Evolutionary conservation across 805 yeast genomes (phyloP).

Genomic region (Myxozyma melibiosi): DNA sequence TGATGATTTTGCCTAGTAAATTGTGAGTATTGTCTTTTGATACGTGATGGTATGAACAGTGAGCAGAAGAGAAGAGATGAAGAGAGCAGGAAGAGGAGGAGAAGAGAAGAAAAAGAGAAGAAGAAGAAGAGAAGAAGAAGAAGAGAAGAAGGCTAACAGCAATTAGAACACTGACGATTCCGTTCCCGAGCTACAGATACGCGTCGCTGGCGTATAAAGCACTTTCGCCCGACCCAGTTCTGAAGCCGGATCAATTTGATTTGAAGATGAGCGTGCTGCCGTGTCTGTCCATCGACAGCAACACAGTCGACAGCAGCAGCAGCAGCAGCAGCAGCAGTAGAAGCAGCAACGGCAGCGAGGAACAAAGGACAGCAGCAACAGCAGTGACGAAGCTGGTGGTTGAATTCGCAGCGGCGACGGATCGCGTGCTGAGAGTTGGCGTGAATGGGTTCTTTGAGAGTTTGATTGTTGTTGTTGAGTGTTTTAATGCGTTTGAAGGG

Average conservation of each 20-base stretch:
- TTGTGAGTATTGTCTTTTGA: not conserved
- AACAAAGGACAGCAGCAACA: slow-evolving; percentile 36
- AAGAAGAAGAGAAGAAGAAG: not conserved
- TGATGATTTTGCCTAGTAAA: not conserved
- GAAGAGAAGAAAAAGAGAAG: too few relatives aligned
- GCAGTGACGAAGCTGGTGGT: slow-evolving; percentile 46
- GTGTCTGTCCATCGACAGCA: not conserved
- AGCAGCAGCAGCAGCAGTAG: slow-evolving; percentile 44
- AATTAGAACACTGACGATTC: slow-evolving; percentile 54
- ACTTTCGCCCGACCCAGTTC: slow-evolving; percentile 76
- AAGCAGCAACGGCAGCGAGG: slow-evolving; percentile 60
- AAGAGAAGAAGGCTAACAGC: not conserved
- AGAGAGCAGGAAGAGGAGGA: too few relatives aligned
- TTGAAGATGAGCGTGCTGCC: slow-evolving; percentile 47
- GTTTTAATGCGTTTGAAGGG: slow-evolving; percentile 70
- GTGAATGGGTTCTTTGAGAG: slow-evolving; percentile 79
- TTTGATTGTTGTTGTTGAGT: slow-evolving; percentile 73
- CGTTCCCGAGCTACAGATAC: slow-evolving; percentile 61
- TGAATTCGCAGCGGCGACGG: slow-evolving; percentile 62
- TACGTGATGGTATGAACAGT: too few relatives aligned
- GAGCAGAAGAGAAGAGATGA: too few relatives aligned
- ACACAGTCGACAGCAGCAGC: slow-evolving; percentile 36
- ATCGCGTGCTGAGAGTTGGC: slow-evolving; percentile 79
- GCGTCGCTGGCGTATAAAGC: slow-evolving; percentile 66
- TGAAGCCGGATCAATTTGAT: slow-evolving; percentile 65